Conservation (phyloP, 768 basidiomycete species). For the Russula foetens region DNA sequence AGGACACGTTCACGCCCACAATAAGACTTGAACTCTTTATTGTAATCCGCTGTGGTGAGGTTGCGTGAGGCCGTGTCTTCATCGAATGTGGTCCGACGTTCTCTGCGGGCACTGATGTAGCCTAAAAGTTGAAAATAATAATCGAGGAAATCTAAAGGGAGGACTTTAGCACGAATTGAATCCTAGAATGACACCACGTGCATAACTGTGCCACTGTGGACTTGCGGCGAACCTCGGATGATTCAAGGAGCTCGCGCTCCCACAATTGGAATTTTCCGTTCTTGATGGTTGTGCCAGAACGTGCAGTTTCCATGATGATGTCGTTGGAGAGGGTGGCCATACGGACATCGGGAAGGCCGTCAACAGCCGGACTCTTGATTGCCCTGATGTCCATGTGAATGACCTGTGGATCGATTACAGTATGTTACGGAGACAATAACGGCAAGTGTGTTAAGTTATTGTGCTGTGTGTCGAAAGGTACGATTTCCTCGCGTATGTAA, state of each 20-base stretch:
- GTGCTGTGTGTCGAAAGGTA: too few species aligned
- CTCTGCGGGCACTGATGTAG: conserved; percentile 80
- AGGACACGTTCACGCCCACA: conserved; percentile 89
- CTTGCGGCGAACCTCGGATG: conserved; percentile 85
- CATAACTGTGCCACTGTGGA: conserved; percentile 96
- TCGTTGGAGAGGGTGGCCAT: conserved; percentile 54
- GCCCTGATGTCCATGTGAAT: conserved; percentile 63
- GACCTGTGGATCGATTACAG: conserved; percentile 33
- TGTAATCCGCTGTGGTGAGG: conserved; percentile 44
- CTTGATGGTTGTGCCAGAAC: conserved; percentile 45
- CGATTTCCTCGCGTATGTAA: conserved; percentile 2
- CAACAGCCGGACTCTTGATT: conserved; percentile 48
- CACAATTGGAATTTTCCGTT: conserved; percentile 54
- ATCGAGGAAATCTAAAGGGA: conserved; percentile 76
- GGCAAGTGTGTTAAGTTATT: too few species aligned
- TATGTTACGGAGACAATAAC: background rate
- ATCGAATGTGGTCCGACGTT: conserved; percentile 77
- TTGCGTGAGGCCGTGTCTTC: conserved; percentile 67
- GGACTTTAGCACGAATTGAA: conserved; percentile 10
- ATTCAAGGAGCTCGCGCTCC: conserved; percentile 82
- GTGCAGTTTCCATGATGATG: conserved; percentile 62
- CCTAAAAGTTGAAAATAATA: conserved; percentile 96
- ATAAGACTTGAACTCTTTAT: conserved; percentile 86
- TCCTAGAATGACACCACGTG: conserved; percentile 33
- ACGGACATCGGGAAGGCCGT: conserved; percentile 41